Conservation (phyloP, 1,139 yeast species). For the Zygosaccharomyces sapae region DNA sequence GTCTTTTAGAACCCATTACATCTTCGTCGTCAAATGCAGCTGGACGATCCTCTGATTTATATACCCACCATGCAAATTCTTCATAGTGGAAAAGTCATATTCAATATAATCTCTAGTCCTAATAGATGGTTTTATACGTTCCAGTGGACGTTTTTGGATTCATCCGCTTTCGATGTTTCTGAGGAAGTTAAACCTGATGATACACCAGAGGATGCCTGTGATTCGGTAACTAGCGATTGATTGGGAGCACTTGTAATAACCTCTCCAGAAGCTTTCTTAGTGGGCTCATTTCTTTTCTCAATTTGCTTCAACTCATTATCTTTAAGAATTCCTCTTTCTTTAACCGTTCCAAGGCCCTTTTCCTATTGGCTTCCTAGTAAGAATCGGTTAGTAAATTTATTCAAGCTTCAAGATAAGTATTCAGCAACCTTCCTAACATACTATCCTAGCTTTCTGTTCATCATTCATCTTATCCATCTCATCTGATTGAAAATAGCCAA, state of each 20-base stretch:
- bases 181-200: not conserved
- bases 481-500: not conserved
- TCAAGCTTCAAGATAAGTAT: not conserved
- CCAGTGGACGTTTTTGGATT: slow-evolving; percentile 16
- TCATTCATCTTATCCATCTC: slow-evolving; percentile 39
- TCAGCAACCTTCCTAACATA: slow-evolving; percentile 12
- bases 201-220: slow-evolving; percentile 1
- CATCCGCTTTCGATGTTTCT: not conserved
- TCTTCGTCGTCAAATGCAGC: slow-evolving; percentile 24
- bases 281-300: slow-evolving; percentile 30
- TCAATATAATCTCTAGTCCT: slow-evolving; percentile 75
- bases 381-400: not conserved
- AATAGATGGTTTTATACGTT: slow-evolving; percentile 39
- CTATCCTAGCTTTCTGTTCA: slow-evolving; percentile 45
- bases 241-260: slow-evolving; percentile 25
- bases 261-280: slow-evolving; percentile 38
- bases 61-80: slow-evolving; percentile 85
- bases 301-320: slow-evolving; percentile 22
- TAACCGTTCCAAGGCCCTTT: slow-evolving; percentile 53
- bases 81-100: slow-evolving; percentile 85
- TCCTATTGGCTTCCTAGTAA: slow-evolving; percentile 50
- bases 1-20: slow-evolving; percentile 27
- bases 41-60: slow-evolving; percentile 44
- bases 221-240: slow-evolving; percentile 1
- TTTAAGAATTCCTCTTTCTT: slow-evolving; percentile 38